Evolutionary conservation across 2,329 filamentous ascomycete genomes (phyloP).

Genomic region (Myriosclerotinia scirpicola): DNA sequence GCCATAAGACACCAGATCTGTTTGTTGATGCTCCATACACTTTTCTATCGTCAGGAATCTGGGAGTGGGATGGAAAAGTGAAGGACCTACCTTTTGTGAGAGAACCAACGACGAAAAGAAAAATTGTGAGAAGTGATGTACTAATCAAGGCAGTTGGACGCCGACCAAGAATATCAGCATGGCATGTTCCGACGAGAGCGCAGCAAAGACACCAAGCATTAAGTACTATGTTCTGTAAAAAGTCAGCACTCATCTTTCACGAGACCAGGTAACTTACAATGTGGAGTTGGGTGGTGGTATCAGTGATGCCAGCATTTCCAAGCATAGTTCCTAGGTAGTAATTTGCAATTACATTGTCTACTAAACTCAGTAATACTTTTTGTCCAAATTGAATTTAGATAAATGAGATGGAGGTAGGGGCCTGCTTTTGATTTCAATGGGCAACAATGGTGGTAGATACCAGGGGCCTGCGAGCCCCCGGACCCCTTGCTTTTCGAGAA

Average conservation of each 20-base stretch:
- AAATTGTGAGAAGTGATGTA: slow-evolving; percentile 44
- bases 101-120: slow-evolving; percentile 53
- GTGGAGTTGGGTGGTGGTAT: slow-evolving; percentile 39
- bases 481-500: no score
- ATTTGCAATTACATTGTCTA: slow-evolving; percentile 47
- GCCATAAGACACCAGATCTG: slow-evolving; percentile 48
- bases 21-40: no score
- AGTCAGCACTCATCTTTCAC: slow-evolving; percentile 32
- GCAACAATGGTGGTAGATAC: no score
- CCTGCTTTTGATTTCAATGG: no score
- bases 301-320: slow-evolving; percentile 41
- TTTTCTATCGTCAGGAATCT: background rate
- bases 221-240: slow-evolving; percentile 49
- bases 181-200: slow-evolving; percentile 46
- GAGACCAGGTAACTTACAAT: slow-evolving; percentile 24
- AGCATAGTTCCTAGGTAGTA: slow-evolving; percentile 44
- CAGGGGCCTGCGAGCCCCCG: no score
- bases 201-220: slow-evolving; percentile 51
- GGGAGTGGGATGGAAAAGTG: slow-evolving; percentile 26
- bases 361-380: background rate
- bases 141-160: slow-evolving; percentile 47
- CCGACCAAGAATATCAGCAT: slow-evolving; percentile 47
- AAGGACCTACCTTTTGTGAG: slow-evolving; percentile 51
- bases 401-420: no score
- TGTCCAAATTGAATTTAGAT: no score